Base-by-base conservation (phyloP, 495 filamentous ascomycete genomes). In the Oleoguttula mirabilis region DNA sequence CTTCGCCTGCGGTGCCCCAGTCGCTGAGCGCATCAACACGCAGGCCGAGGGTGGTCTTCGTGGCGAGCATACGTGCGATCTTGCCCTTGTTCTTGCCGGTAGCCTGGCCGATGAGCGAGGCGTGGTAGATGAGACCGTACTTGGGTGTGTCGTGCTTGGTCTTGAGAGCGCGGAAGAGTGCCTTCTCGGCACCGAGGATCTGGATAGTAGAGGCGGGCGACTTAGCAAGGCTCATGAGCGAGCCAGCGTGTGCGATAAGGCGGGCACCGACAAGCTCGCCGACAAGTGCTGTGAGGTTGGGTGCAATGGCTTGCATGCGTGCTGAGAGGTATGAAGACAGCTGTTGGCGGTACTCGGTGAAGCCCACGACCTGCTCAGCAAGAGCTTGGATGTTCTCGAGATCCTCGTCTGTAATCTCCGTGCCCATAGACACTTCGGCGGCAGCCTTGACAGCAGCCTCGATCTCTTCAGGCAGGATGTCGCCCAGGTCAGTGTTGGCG, bases 141-240 rank as follows among this genome's bases (percentile, higher is more conserved):
- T 99, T 99, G 51, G 90, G 90, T 10, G 90, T 99, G 57, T 96
- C 85, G 61, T 96, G 90, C 70, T 99, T 99, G 14, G 92, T 99
- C 72, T 99, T 99, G 45, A 99, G 68, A 15, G 90, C 90, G 48
- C 90, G 77, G 76, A 99, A 99, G 41, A 99, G 77, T 3, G 90
- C 90, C 71, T 99, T 99, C 67, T 99, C 90, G 43, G 90, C 90
- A 63, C 90, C 90, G 7, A 99, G 75, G 58, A 99, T 95, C 68
- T 99, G 90, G 45, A 99, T 78, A 32, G 90, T 99, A 56, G 79
- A 86, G 63, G 86, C 88, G 43, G 90, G 86, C 59, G 81, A 86
- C 74, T 99, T 99, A 60, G 90, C 87, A 30, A 99, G 75, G 68
- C 80, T 94, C 77, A 90, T 80, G 44, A 99, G 71, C 40, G 87